Evolutionary conservation across 345 rosid genomes (phyloP).

Genomic region (Salix koriyanagi): DNA sequence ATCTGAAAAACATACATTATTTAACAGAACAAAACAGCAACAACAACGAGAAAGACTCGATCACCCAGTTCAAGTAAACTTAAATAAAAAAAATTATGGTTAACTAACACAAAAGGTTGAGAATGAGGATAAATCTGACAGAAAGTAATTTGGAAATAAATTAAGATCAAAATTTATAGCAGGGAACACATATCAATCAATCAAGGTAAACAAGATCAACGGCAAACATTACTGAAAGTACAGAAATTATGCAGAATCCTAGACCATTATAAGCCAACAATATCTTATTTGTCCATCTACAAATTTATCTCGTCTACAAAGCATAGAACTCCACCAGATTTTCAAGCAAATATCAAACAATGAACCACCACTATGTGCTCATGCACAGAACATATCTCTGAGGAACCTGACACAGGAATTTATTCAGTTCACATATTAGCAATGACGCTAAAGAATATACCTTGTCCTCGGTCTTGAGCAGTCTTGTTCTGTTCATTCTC

Average conservation of each 20-base stretch:
- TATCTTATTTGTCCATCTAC: background rate
- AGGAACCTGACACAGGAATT: background rate
- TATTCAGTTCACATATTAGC: background rate
- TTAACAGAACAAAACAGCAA: background rate
- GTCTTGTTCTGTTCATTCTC: conserved; percentile 66
- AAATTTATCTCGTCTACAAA: background rate
- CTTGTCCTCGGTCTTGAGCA: conserved; percentile 56
- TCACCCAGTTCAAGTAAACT: background rate
- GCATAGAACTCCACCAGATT: background rate
- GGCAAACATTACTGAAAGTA: background rate
- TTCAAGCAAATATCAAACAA: background rate
- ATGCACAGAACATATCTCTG: background rate
- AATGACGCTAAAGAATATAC: conserved; percentile 25
- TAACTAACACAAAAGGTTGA: background rate
- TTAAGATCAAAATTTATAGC: background rate
- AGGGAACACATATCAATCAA: background rate
- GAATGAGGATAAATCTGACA: background rate
- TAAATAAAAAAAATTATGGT: background rate
- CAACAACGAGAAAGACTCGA: background rate
- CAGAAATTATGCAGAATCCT: background rate
- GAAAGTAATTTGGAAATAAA: background rate
- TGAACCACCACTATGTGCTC: background rate
- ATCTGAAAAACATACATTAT: conserved; percentile 27
- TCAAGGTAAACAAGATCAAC: background rate
- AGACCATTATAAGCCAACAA: background rate